Conservation (phyloP, 768 basidiomycete species). For the Mycena vitilis region DNA sequence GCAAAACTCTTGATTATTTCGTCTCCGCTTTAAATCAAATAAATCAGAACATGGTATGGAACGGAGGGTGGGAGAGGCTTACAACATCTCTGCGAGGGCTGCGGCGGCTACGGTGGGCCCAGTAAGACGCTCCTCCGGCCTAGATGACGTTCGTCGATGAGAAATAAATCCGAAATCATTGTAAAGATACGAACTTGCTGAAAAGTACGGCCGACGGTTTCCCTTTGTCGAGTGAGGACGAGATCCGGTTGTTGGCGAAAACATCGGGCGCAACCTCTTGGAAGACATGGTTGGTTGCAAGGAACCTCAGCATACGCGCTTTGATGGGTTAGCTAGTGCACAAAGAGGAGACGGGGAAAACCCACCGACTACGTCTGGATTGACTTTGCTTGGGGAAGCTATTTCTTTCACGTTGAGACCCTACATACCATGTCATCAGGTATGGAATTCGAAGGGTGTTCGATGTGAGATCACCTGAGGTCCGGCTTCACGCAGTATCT, state of each 20-base stretch:
- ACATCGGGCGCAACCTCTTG: constrained; percentile 47
- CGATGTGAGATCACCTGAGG: constrained; percentile 33
- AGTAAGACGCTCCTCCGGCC: constrained; percentile 20
- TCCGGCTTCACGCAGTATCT: constrained; percentile 50
- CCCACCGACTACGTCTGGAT: constrained; percentile 48
- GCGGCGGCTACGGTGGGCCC: neutral
- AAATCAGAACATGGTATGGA: constrained; percentile 5
- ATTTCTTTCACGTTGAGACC: constrained; percentile 51
- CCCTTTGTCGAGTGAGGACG: constrained; percentile 45
- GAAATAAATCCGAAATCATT: constrained; percentile 5
- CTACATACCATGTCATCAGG: constrained; percentile 23
- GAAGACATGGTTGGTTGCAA: constrained; percentile 52
- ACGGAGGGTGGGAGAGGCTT: constrained; percentile 5
- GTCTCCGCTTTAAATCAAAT: constrained; percentile 1
- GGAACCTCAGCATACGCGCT: constrained; percentile 50
- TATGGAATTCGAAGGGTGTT: constrained; percentile 15
- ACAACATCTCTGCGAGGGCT: constrained; percentile 27
- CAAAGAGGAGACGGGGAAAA: constrained; percentile 2
- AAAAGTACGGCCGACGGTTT: constrained; percentile 43
- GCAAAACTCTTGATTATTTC: constrained; percentile 3
- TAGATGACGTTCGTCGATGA: constrained; percentile 10
- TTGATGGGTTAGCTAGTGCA: constrained; percentile 1
- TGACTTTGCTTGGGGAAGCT: constrained; percentile 42
- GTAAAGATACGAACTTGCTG: constrained; percentile 40
- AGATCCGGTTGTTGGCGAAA: constrained; percentile 50